Evolutionary conservation across 257 asterid species (phyloP), one percentile per base, ranked within the genome.

Genomic region (Cinchona pubescens): DNA sequence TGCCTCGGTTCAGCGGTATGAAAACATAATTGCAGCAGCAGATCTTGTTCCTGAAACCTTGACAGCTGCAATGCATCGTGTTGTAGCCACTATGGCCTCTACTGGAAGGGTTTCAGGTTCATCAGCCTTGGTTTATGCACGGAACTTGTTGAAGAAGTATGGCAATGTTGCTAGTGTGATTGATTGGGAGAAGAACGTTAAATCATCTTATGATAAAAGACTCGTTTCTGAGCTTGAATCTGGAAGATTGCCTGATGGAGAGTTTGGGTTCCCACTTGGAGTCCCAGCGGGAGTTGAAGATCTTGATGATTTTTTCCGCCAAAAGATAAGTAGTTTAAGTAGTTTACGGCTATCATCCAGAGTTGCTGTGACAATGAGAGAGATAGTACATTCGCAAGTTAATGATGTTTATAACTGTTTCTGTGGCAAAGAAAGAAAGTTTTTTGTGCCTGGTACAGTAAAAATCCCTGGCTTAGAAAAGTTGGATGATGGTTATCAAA

Each of bases 221-320:
- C 91, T 88, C 71, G 78, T 77, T 79, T 85, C 98, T 73, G 98
- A 95, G 82, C 88, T 92, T 65, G 96, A 95, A 80, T 87, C 92
- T 66, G 91, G 90, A 75, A 91, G 88, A 84, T 85, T 87, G 77
- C 76, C 82, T 69, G 98, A 91, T 85, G 96, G 90, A 29, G 99
- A 92, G 74, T 84, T 83, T 79, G 88, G 93, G 34, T 87, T 87
- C 82, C 84, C 90, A 71, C 96, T 95, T 72, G 99, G 99, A 74
- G 99, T 88, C 56, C 97, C 97, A 63, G 89, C 87, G 5, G 99
- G 99, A 77, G 96, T 95, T 48, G 98, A 88, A 80, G 99, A 95
- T 79, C 93, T 82, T 48, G 99, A 95, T 83, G 98, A 92, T 84
- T 92, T 85, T 83, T 85, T 92, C 80, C 96, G 96, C 73, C 96